Conservation (phyloP, 2,329 filamentous ascomycete species). For the Xylaria sp. region DNA sequence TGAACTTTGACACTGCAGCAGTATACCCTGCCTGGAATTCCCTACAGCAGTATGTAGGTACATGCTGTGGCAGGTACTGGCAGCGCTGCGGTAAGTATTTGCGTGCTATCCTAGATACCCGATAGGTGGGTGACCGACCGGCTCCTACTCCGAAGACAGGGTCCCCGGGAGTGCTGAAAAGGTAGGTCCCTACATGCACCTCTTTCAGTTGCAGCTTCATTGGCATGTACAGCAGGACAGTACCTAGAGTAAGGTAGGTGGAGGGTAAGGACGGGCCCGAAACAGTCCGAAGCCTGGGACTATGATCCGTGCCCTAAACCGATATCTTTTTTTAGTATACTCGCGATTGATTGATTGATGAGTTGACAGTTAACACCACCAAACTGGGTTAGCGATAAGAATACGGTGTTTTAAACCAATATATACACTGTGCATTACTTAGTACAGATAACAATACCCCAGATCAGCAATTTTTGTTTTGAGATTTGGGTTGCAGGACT, state of each 20-base stretch:
- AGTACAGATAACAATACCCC: background rate
- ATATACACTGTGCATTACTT: too few relatives aligned
- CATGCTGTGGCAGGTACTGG: too few relatives aligned
- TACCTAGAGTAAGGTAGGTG: too few relatives aligned
- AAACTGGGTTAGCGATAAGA: background rate
- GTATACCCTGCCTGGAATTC: too few relatives aligned
- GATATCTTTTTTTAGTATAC: slow-evolving; percentile 6
- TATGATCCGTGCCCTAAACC: background rate
- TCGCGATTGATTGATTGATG: background rate
- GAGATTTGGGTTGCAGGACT: too few relatives aligned
- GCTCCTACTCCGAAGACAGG: slow-evolving; percentile 13
- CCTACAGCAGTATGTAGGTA: too few relatives aligned
- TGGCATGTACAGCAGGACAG: too few relatives aligned
- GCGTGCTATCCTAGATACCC: too few relatives aligned
- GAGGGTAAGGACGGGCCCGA: too few relatives aligned
- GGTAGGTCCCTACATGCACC: background rate
- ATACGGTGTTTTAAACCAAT: too few relatives aligned
- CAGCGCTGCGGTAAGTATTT: too few relatives aligned
- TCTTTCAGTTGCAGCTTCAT: background rate
- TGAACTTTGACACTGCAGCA: too few relatives aligned
- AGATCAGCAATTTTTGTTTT: background rate
- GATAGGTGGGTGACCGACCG: slow-evolving; percentile 1
- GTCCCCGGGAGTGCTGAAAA: slow-evolving; percentile 2
- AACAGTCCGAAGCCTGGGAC: background rate
- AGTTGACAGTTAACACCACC: background rate